These are phyloP conservation scores for Didymosphaeria variabile DNA, from an alignment of 2,329 filamentous ascomycete species.

Conservation along the genomic window DNA sequence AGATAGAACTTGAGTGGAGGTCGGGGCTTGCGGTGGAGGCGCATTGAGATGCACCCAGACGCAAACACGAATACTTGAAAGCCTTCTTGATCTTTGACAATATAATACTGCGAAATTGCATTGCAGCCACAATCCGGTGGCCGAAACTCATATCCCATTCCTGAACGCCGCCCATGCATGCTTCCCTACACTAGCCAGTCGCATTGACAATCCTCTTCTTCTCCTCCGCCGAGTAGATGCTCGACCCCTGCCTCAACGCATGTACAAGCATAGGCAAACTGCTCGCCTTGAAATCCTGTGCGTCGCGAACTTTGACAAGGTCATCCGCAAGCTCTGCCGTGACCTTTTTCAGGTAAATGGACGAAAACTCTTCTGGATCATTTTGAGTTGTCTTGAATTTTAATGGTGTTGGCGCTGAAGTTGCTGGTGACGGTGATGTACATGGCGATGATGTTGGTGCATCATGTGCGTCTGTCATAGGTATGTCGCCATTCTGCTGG, in stretches of 20 bases:
- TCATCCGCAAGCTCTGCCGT: constrained; percentile 78
- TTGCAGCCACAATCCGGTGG: not conserved
- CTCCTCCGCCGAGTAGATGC: constrained; percentile 67
- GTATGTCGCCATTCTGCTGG: constrained; percentile 23
- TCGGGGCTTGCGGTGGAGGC: constrained; percentile 53
- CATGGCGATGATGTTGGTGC: constrained; percentile 4
- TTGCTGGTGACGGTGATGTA: constrained; percentile 13
- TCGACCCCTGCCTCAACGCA: constrained; percentile 73
- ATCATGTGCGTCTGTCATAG: constrained; percentile 29
- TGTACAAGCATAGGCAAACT: constrained; percentile 70
- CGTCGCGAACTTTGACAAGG: constrained; percentile 72
- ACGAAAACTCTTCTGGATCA: constrained; percentile 60
- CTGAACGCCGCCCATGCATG: constrained; percentile 27
- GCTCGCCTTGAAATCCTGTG: constrained; percentile 75
- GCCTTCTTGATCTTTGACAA: not conserved
- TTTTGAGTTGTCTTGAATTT: constrained; percentile 5
- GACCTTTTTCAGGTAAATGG: constrained; percentile 74
- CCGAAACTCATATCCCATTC: not conserved
- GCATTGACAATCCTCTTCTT: constrained; percentile 53
- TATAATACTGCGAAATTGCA: not conserved
- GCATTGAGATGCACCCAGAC: constrained; percentile 22
- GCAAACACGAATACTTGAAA: not conserved
- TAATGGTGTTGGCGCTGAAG: constrained; percentile 10
- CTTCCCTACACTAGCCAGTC: constrained; percentile 16
- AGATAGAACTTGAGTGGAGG: constrained; percentile 87